Percentiles rank a stretch among this genome's conserved stretches.
phyloP scores from a whole-genome alignment of 164 flowering plant species.

The Malania oleifera region DNA sequence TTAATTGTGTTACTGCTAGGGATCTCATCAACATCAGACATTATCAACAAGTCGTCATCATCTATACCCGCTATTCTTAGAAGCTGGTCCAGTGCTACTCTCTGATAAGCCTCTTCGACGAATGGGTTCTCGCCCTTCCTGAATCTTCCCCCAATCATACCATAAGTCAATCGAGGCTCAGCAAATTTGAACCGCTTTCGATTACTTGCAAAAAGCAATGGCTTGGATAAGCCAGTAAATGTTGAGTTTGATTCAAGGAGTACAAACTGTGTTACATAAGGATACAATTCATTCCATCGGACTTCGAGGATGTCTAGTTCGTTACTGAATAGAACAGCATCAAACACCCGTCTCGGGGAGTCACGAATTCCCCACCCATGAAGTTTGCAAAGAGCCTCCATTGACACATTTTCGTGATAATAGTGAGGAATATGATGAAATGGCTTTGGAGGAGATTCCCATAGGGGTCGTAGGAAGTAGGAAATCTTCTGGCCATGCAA shows the following conservation, averaged over 20 bases:
- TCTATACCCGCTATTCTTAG: slow-evolving; percentile 73
- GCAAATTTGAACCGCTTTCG: slow-evolving; percentile 56
- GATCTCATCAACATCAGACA: slow-evolving; percentile 96
- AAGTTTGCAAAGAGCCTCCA: slow-evolving; percentile 78
- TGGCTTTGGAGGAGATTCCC: slow-evolving; percentile 92
- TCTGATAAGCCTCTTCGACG: slow-evolving; percentile 87
- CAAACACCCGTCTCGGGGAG: slow-evolving; percentile 76
- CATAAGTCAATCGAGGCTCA: slow-evolving; percentile 70
- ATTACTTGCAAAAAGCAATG: slow-evolving; percentile 44
- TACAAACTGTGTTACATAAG: slow-evolving; percentile 76
- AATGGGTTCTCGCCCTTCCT: slow-evolving; percentile 81
- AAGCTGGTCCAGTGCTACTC: slow-evolving; percentile 84
- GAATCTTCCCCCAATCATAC: slow-evolving; percentile 70
- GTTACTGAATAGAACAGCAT: slow-evolving; percentile 83
- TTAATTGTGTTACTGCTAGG: slow-evolving; percentile 82
- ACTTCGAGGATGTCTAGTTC: slow-evolving; percentile 74
- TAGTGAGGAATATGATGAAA: slow-evolving; percentile 68
- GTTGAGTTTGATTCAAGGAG: slow-evolving; percentile 92
- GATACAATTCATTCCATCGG: slow-evolving; percentile 82
- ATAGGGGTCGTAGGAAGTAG: slow-evolving; percentile 75
- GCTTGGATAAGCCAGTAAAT: slow-evolving; percentile 70
- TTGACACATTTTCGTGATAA: slow-evolving; percentile 69
- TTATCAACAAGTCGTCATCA: slow-evolving; percentile 83
- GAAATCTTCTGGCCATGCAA: slow-evolving; percentile 76
- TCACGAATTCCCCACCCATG: slow-evolving; percentile 91